These are phyloP conservation scores for Pinus taeda DNA, from an alignment of 75 land plant genomes.

Conservation along the genomic window DNA sequence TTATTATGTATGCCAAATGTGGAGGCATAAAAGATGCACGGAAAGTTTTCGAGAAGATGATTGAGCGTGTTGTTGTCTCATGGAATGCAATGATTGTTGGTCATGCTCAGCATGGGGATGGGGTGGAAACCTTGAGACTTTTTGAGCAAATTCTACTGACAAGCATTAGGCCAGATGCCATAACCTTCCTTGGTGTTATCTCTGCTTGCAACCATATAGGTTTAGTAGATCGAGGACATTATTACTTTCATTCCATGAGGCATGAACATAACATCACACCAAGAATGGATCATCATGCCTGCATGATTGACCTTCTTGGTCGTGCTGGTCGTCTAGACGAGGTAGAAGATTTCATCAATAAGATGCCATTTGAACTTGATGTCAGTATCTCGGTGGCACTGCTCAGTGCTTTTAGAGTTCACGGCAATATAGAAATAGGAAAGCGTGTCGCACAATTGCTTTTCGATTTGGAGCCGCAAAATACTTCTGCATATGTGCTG, in stretches of 20 bases:
- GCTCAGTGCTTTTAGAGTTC: slow-evolving; percentile 49
- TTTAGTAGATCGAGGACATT: slow-evolving; percentile 48
- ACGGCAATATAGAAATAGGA: slow-evolving; percentile 42
- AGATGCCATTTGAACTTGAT: slow-evolving; percentile 50
- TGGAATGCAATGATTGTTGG: slow-evolving; percentile 65
- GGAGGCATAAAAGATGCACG: slow-evolving; percentile 53
- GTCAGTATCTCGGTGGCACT: slow-evolving; percentile 45
- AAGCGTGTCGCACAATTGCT: slow-evolving; percentile 33
- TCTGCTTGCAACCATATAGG: slow-evolving; percentile 66
- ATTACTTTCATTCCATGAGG: slow-evolving; percentile 41
- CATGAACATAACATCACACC: slow-evolving; percentile 22
- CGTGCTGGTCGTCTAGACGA: slow-evolving; percentile 46
- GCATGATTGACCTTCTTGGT: slow-evolving; percentile 54
- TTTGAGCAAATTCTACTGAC: slow-evolving; percentile 47
- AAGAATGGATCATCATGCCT: slow-evolving; percentile 55
- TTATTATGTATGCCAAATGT: slow-evolving; percentile 73
- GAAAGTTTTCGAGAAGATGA: slow-evolving; percentile 31
- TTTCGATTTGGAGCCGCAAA: slow-evolving; percentile 50
- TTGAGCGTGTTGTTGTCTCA: slow-evolving; percentile 42
- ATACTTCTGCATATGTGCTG: slow-evolving; percentile 52
- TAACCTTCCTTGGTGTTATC: slow-evolving; percentile 66
- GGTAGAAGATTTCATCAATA: slow-evolving; percentile 35
- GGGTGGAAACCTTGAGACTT: slow-evolving; percentile 37
- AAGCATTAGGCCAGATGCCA: slow-evolving; percentile 48
- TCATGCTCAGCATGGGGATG: slow-evolving; percentile 55